Conservation (phyloP, 257 asterid genomes). For the Solanum appendiculatum region DNA sequence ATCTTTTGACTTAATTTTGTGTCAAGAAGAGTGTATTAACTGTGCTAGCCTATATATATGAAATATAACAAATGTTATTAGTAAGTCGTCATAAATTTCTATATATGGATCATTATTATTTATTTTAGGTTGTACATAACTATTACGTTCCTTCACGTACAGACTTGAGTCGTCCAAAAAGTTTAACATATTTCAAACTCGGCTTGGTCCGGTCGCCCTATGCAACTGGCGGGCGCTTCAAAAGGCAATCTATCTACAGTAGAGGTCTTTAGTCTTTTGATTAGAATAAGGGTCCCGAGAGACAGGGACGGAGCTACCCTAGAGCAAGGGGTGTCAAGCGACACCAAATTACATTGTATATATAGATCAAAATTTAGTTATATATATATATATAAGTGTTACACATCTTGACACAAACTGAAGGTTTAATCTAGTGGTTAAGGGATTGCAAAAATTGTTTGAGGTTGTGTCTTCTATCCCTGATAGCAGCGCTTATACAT, state of each 20-base stretch:
- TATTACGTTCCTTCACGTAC: not conserved
- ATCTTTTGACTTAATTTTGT: not conserved
- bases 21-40: not conserved
- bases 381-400: no score
- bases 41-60: not conserved
- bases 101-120: not conserved
- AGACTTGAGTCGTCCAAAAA: not conserved
- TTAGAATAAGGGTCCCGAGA: not conserved
- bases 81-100: not conserved
- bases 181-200: not conserved
- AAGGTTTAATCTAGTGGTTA: no score
- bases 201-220: not conserved
- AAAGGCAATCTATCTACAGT: not conserved
- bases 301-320: no score
- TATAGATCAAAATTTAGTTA: not conserved
- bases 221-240: not conserved
- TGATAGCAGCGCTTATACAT: no score
- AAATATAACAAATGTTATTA: not conserved
- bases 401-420: no score
- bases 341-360: no score
- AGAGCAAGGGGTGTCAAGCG: no score
- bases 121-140: not conserved
- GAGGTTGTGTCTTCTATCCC: no score
- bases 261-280: not conserved
- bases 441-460: no score